Conservation (phyloP, 306 rosid genomes). For the Prunus davidiana region DNA sequence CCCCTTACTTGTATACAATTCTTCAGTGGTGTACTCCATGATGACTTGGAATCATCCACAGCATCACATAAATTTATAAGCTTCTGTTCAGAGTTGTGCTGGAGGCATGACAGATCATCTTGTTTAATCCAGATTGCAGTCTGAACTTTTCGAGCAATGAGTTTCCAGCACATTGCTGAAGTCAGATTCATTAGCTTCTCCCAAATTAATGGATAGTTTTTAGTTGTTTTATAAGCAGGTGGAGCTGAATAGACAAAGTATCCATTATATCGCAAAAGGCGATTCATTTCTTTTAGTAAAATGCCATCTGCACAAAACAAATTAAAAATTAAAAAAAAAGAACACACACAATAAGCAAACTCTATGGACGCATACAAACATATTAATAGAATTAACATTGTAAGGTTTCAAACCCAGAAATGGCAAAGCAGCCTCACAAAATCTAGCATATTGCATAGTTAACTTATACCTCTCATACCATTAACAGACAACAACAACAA, state of each 20-base stretch:
- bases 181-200: conserved; percentile 73
- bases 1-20: conserved; percentile 57
- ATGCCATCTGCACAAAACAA: conserved; percentile 69
- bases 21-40: conserved; percentile 69
- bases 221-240: conserved; percentile 79
- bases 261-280: conserved; percentile 74
- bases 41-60: conserved; percentile 57
- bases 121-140: conserved; percentile 94
- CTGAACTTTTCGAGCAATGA: conserved; percentile 77
- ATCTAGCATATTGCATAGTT: background rate
- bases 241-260: conserved; percentile 94
- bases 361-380: background rate
- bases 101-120: conserved; percentile 54
- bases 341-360: conserved; percentile 1
- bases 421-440: background rate
- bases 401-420: background rate
- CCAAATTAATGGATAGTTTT: conserved; percentile 75
- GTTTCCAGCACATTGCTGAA: conserved; percentile 96
- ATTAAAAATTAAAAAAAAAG: background rate
- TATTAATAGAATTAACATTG: conserved; percentile 1
- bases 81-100: conserved; percentile 46
- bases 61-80: conserved; percentile 62
- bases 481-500: too few species aligned
- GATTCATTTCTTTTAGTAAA: conserved; percentile 74
- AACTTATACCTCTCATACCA: background rate